Evolutionary conservation across 176 grass and related monocot species (phyloP).

Genomic region (barley (Hordeum vulgare)): DNA sequence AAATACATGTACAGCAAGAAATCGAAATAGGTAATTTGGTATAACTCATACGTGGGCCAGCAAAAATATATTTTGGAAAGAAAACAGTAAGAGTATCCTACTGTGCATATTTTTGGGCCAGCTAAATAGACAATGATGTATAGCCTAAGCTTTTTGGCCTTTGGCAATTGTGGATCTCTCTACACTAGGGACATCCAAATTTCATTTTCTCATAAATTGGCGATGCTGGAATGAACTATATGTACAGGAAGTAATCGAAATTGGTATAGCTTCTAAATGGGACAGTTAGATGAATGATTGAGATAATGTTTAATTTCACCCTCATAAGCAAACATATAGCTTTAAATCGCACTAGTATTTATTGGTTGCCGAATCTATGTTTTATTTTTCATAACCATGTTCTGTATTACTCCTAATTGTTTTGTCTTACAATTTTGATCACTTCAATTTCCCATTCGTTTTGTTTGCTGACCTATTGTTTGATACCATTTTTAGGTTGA

Average conservation of each 20-base stretch:
- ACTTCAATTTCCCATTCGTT: neutral
- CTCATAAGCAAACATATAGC: slow-evolving; percentile 6
- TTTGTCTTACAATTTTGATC: neutral
- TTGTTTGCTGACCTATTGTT: slow-evolving; percentile 21
- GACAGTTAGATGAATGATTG: neutral
- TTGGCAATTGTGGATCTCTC: neutral
- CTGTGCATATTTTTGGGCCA: neutral
- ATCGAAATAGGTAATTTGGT: neutral
- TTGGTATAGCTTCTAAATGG: neutral
- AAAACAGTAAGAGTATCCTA: neutral
- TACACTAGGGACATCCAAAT: neutral
- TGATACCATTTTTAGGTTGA: slow-evolving; percentile 65
- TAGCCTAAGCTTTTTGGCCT: neutral
- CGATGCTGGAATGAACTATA: neutral
- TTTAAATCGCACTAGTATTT: neutral
- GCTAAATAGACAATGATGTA: slow-evolving; percentile 5
- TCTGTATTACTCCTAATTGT: neutral
- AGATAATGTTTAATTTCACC: neutral
- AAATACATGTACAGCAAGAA: neutral
- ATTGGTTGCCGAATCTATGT: neutral
- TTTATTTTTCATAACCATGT: slow-evolving; percentile 7
- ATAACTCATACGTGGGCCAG: neutral
- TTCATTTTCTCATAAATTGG: neutral
- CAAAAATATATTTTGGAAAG: neutral
- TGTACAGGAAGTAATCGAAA: neutral